Conservation (phyloP, 106 monocot genomes). For the Allium fistulosum region DNA sequence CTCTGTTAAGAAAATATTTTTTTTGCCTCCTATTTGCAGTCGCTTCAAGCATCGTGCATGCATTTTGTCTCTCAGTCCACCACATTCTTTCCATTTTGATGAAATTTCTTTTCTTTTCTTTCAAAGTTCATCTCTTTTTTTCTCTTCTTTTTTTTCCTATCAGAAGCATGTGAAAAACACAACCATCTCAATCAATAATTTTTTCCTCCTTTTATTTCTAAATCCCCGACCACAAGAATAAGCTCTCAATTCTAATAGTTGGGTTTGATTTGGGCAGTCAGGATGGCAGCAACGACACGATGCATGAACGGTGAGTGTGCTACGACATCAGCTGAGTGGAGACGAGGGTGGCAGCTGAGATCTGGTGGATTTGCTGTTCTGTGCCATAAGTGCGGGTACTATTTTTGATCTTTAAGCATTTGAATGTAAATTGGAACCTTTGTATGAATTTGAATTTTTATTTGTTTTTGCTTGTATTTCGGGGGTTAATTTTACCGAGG, state of each 20-base stretch:
- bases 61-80: background rate
- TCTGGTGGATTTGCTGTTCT: constrained; percentile 74
- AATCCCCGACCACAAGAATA: background rate
- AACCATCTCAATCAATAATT: background rate
- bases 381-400: constrained; percentile 86
- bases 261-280: background rate
- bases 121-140: background rate
- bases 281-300: constrained; percentile 37
- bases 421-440: background rate
- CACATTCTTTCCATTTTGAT: background rate
- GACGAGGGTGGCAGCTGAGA: constrained; percentile 73
- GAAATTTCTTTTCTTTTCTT: background rate
- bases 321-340: constrained; percentile 46
- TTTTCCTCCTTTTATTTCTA: background rate
- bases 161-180: no score
- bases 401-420: background rate
- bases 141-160: background rate
- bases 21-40: no score
- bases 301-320: constrained; percentile 74
- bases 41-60: constrained; percentile 13
- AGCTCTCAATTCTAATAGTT: no score
- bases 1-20: no score
- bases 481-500: background rate
- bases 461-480: background rate
- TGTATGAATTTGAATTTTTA: no score